Percentiles rank a stretch among this genome's conserved stretches.
Conservation (phyloP, 345 rosid genomes). For the Boechera stricta region DNA sequence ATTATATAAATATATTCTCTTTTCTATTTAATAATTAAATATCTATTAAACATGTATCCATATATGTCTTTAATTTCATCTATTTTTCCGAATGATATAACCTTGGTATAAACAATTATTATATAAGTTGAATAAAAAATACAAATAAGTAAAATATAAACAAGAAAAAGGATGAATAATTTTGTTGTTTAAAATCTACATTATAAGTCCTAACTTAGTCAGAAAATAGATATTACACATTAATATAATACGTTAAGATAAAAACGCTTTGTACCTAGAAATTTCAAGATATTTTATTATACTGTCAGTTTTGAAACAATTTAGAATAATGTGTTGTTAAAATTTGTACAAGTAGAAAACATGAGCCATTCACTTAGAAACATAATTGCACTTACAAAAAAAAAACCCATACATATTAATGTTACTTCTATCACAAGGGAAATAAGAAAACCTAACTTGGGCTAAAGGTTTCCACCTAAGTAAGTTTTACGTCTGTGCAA, state of each 20-base stretch:
- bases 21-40: too few relatives aligned
- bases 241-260: too few relatives aligned
- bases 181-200: too few relatives aligned
- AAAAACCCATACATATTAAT: background rate
- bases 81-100: too few relatives aligned
- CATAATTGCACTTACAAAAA: background rate
- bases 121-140: too few relatives aligned
- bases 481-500: background rate
- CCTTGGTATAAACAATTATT: too few relatives aligned
- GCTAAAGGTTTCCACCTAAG: background rate
- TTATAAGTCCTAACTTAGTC: background rate
- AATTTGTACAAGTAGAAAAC: background rate
- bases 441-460: background rate
- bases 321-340: background rate
- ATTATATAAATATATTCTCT: too few relatives aligned
- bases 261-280: background rate
- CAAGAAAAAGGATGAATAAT: too few relatives aligned
- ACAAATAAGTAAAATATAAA: too few relatives aligned
- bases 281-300: background rate
- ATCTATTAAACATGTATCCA: too few relatives aligned
- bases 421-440: constrained; percentile 3
- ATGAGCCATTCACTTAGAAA: background rate
- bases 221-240: background rate
- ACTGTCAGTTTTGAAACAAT: background rate
- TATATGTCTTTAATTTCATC: too few relatives aligned